Conservation (phyloP, 352 stramenopile species). For the Thalassiosira mediterranea region DNA sequence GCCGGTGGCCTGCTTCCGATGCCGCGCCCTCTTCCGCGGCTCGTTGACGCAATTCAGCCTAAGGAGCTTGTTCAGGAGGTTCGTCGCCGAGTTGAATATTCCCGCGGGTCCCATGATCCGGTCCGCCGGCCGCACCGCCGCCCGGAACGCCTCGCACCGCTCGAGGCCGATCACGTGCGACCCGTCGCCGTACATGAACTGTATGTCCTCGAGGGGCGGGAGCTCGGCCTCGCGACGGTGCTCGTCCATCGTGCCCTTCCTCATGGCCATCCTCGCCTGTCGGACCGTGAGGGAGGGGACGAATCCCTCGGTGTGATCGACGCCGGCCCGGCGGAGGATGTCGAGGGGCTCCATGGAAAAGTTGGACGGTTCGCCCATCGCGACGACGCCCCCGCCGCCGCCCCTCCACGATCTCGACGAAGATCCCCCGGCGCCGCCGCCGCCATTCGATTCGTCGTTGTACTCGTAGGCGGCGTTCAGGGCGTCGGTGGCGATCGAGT, state of each 20-base stretch:
- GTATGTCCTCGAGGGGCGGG: conserved; percentile 63
- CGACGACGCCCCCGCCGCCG: neutral
- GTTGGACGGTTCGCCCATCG: conserved; percentile 11
- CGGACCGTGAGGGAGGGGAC: conserved; percentile 16
- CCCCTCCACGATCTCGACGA: neutral
- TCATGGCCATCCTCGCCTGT: conserved; percentile 9
- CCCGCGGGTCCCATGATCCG: conserved; percentile 70
- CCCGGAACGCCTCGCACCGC: conserved; percentile 60
- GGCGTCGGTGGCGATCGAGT: conserved; percentile 20
- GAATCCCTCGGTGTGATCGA: conserved; percentile 32
- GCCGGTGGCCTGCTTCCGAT: conserved; percentile 1
- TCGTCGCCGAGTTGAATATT: conserved; percentile 78
- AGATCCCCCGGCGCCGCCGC: neutral
- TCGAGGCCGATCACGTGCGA: conserved; percentile 67
- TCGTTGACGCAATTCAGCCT: conserved; percentile 52
- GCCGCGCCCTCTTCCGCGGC: conserved; percentile 5
- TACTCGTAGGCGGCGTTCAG: conserved; percentile 29
- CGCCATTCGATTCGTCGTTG: neutral
- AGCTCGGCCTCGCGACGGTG: conserved; percentile 36
- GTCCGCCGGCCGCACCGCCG: conserved; percentile 51
- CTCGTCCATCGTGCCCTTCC: neutral
- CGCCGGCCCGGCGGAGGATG: conserved; percentile 44
- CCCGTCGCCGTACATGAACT: conserved; percentile 58
- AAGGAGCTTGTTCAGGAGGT: conserved; percentile 55
- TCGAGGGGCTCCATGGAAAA: conserved; percentile 50